phyloP scores from a whole-genome alignment of 192 early-diverging fungal genomes.

The Haplosporangium gracile region DNA sequence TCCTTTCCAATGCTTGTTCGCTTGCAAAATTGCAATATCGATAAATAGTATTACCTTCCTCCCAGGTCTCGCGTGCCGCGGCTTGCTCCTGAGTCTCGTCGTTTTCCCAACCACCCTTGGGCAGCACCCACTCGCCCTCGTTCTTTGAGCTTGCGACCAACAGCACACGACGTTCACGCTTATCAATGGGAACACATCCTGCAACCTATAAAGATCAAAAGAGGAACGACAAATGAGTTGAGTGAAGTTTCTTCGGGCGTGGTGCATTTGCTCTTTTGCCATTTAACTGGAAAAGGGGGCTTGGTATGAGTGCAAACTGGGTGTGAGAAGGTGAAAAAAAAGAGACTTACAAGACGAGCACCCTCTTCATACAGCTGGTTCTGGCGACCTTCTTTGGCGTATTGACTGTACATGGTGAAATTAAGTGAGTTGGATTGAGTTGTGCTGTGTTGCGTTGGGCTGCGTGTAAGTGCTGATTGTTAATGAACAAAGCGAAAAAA shows the following conservation, averaged over 20 bases:
- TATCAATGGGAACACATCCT: constrained; percentile 70
- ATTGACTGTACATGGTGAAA: not conserved
- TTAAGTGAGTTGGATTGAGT: not conserved
- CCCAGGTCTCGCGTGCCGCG: constrained; percentile 72
- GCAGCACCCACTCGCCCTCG: constrained; percentile 65
- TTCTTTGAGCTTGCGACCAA: constrained; percentile 64
- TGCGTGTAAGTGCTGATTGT: not conserved
- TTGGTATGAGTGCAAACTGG: not conserved
- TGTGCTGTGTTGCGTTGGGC: not conserved
- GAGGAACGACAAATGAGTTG: not conserved
- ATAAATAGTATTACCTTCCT: constrained; percentile 59
- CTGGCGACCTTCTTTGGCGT: constrained; percentile 48
- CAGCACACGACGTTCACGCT: constrained; percentile 57
- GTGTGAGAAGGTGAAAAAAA: not conserved
- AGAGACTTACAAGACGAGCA: constrained; percentile 44
- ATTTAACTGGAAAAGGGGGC: too few relatives aligned
- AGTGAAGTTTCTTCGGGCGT: not conserved
- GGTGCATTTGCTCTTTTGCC: too few relatives aligned
- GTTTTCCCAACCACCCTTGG: constrained; percentile 77
- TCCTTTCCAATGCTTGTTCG: too few relatives aligned
- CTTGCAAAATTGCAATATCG: not conserved
- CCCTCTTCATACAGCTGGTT: constrained; percentile 46
- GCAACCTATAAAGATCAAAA: constrained; percentile 54
- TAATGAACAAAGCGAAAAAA: not conserved
- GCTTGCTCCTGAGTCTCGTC: constrained; percentile 69